Evolutionary conservation across 192 early-diverging fungal genomes (phyloP).

Genomic region (Mortierella alpina): DNA sequence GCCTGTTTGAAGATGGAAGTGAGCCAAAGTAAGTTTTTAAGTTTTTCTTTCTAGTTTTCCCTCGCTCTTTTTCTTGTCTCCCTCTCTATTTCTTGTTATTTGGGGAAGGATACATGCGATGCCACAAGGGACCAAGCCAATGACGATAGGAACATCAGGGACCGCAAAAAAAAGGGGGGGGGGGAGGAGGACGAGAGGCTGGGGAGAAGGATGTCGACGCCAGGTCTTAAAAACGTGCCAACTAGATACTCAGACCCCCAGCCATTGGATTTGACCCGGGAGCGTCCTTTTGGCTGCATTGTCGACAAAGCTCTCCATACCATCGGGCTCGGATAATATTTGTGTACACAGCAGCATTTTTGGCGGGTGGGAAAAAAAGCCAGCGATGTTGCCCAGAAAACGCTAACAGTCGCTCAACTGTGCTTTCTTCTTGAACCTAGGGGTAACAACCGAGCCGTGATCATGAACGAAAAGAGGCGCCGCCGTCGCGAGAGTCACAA

Average conservation of each 20-base stretch:
- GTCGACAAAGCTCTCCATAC: too few species aligned
- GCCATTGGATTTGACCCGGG: too few species aligned
- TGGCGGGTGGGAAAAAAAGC: too few species aligned
- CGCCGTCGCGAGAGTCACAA: conserved; percentile 97
- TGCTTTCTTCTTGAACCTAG: conserved; percentile 2
- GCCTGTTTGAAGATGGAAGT: conserved; percentile 58
- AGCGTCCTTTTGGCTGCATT: too few species aligned
- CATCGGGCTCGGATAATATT: too few species aligned
- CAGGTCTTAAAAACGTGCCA: too few species aligned
- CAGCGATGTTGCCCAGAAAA: background rate
- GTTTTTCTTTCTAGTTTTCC: conserved; percentile 15
- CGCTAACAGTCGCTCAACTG: background rate
- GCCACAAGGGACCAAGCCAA: conserved; percentile 7
- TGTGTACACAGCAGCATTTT: too few species aligned
- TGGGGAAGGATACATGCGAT: background rate
- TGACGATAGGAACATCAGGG: background rate
- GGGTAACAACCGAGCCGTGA: conserved; percentile 30
- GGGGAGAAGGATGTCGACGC: background rate
- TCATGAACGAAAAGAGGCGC: conserved; percentile 84
- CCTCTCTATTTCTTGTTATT: background rate
- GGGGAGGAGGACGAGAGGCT: background rate
- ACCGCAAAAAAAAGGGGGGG: background rate
- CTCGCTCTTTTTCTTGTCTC: too few species aligned
- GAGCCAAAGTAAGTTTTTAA: conserved; percentile 63
- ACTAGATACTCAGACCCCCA: too few species aligned